Percentiles rank a stretch among this genome's conserved stretches.
Conservation (phyloP, 1,284 basidiomycete species). For the Acaromyces ingoldii region DNA sequence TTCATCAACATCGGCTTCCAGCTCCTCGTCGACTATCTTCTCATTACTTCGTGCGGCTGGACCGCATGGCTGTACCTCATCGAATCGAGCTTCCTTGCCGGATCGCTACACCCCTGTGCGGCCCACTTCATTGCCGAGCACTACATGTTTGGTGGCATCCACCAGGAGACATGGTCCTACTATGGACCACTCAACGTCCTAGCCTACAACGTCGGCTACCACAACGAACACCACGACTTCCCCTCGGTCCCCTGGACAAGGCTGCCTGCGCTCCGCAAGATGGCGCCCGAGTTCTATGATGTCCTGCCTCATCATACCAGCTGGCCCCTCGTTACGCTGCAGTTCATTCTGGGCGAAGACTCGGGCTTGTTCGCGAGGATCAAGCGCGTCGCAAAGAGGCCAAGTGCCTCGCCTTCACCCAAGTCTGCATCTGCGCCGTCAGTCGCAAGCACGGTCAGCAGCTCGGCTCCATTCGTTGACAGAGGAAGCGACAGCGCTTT, state of each 20-base stretch:
- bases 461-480: too few species aligned
- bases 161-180: slow-evolving; percentile 93
- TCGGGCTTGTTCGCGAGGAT: slow-evolving; percentile 39
- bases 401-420: not conserved
- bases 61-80: slow-evolving; percentile 66
- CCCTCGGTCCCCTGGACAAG: slow-evolving; percentile 92
- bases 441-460: too few species aligned
- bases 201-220: slow-evolving; percentile 97
- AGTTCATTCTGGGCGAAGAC: slow-evolving; percentile 72
- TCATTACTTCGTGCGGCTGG: slow-evolving; percentile 33
- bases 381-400: slow-evolving; percentile 20
- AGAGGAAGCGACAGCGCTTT: too few species aligned
- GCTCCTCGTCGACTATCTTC: slow-evolving; percentile 66
- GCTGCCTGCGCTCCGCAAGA: slow-evolving; percentile 71
- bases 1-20: slow-evolving; percentile 69
- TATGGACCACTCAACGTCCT: slow-evolving; percentile 86
- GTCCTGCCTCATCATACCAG: slow-evolving; percentile 76
- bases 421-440: too few species aligned
- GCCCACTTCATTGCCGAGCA: slow-evolving; percentile 93
- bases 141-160: slow-evolving; percentile 49
- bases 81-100: slow-evolving; percentile 86
- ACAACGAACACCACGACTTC: slow-evolving; percentile 99
- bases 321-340: slow-evolving; percentile 89
- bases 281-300: slow-evolving; percentile 92
- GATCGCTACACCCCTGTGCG: slow-evolving; percentile 87